These are phyloP conservation scores for Chlorella sp. DNA, from an alignment of 139 green algal species.

Conservation along the genomic window DNA sequence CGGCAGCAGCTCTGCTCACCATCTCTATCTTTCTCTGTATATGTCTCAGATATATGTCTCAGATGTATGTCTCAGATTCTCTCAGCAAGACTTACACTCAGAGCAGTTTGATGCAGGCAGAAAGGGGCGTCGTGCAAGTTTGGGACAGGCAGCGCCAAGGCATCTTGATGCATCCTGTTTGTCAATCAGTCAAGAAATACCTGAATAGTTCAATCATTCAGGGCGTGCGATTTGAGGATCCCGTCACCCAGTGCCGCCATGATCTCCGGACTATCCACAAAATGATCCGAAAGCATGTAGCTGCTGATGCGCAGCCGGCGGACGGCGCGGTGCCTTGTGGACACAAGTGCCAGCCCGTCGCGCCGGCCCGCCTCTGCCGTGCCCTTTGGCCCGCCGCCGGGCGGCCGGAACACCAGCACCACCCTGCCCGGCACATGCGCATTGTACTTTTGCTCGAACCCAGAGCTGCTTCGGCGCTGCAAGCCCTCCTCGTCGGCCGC, in stretches of 20 bases:
- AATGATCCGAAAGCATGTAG: constrained; percentile 30
- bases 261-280: constrained; percentile 10
- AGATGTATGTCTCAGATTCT: no score
- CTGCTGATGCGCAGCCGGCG: constrained; percentile 12
- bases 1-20: no score
- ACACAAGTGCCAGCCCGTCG: background rate
- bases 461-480: constrained; percentile 2
- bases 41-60: no score
- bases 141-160: no score
- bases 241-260: background rate
- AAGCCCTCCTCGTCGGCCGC: background rate
- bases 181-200: no score
- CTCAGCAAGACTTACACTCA: no score
- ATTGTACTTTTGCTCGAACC: constrained; percentile 22
- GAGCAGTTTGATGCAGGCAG: no score
- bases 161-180: no score
- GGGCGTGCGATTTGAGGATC: no score
- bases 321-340: background rate
- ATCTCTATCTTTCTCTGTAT: no score
- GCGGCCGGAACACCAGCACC: background rate
- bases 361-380: background rate
- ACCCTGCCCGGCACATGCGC: constrained; percentile 9
- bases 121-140: no score
- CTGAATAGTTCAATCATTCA: no score
- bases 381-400: background rate